phyloP scores from a whole-genome alignment of 2,329 filamentous ascomycete genomes.

The Knoxdaviesia capensis region DNA sequence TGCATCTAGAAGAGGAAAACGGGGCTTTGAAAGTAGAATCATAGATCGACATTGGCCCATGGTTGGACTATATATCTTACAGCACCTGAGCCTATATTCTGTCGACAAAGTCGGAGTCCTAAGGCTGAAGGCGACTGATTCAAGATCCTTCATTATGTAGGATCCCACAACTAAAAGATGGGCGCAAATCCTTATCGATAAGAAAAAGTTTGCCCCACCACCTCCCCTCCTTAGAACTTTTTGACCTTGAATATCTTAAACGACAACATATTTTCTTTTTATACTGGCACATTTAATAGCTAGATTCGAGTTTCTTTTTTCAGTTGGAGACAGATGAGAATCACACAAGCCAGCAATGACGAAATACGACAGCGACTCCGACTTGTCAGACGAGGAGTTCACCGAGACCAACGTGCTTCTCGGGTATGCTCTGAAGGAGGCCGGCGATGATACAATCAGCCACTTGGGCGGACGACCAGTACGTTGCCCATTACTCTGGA shows the following conservation, averaged over 20 bases:
- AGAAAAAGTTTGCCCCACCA: constrained; percentile 22
- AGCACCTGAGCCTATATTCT: no score
- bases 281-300: neutral
- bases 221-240: constrained; percentile 4
- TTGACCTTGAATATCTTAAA: neutral
- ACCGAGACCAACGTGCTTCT: constrained; percentile 75
- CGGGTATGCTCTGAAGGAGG: constrained; percentile 68
- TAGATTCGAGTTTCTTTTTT: no score
- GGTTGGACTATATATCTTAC: no score
- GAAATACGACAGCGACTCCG: constrained; percentile 73
- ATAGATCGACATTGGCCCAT: no score
- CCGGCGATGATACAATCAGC: constrained; percentile 65
- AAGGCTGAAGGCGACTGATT: no score
- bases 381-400: constrained; percentile 44
- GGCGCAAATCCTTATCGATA: constrained; percentile 2
- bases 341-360: constrained; percentile 28
- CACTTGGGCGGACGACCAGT: constrained; percentile 77
- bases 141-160: no score
- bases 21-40: no score
- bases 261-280: neutral
- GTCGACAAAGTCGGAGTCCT: no score
- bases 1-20: no score
- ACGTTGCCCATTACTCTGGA: constrained; percentile 16
- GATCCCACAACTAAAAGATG: no score
- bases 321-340: no score